phyloP scores from a whole-genome alignment of 2,329 filamentous ascomycete species.

The Didymosphaeria variabile region DNA sequence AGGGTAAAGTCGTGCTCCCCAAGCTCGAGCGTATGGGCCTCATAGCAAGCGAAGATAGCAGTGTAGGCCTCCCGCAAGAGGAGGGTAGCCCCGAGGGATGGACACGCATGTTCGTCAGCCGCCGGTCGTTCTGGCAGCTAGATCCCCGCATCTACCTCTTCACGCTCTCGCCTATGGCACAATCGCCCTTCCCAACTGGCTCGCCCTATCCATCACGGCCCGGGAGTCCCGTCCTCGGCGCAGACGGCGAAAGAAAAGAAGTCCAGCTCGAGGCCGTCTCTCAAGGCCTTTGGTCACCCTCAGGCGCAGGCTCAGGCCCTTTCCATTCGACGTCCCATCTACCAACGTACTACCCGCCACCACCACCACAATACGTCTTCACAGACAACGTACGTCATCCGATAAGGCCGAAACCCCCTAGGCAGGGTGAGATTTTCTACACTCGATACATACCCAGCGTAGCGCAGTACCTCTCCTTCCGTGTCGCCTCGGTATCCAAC shows the following conservation, averaged over 20 bases:
- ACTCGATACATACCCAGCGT: constrained; percentile 84
- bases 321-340: constrained; percentile 86
- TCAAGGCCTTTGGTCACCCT: constrained; percentile 52
- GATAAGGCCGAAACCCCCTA: constrained; percentile 83
- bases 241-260: constrained; percentile 33
- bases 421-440: constrained; percentile 92
- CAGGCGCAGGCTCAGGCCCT: constrained; percentile 64
- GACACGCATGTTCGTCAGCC: constrained; percentile 82
- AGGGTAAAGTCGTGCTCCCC: constrained; percentile 81
- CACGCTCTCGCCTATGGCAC: constrained; percentile 71
- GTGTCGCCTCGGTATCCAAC: constrained; percentile 76
- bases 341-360: constrained; percentile 88
- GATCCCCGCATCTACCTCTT: constrained; percentile 89
- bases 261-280: constrained; percentile 42
- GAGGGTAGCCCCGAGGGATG: constrained; percentile 73
- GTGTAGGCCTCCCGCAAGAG: constrained; percentile 72
- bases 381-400: constrained; percentile 85
- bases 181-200: constrained; percentile 58
- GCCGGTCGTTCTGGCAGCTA: constrained; percentile 89
- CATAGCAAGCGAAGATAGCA: constrained; percentile 77
- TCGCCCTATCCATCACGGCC: constrained; percentile 63
- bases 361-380: constrained; percentile 81
- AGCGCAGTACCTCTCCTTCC: constrained; percentile 86
- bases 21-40: constrained; percentile 95
- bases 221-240: constrained; percentile 56